Evolutionary conservation across 805 yeast genomes (phyloP).

Genomic region (Kodamaea fukazawae): DNA sequence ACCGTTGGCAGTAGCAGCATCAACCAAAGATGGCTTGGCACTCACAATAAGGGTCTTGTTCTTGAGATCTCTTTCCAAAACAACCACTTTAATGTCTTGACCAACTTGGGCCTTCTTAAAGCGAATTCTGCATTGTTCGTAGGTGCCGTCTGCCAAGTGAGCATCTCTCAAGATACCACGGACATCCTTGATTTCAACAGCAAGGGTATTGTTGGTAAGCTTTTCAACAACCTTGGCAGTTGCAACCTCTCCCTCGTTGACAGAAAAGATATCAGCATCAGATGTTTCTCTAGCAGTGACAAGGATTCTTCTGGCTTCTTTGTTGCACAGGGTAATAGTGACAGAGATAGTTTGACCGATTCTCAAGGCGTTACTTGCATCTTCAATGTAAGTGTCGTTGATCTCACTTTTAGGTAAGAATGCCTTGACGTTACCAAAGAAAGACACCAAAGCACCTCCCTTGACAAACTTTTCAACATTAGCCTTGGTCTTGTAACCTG

Average conservation of each 20-base stretch:
- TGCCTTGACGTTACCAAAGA: constrained; percentile 76
- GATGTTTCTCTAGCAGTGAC: constrained; percentile 74
- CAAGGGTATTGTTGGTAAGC: constrained; percentile 66
- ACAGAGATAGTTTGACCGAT: constrained; percentile 82
- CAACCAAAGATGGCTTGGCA: constrained; percentile 63
- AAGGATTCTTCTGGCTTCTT: constrained; percentile 50
- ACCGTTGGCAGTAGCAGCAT: constrained; percentile 50
- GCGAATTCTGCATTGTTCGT: constrained; percentile 65
- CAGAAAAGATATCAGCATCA: neutral
- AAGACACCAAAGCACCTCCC: constrained; percentile 78
- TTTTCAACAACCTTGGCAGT: constrained; percentile 67
- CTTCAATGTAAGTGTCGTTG: constrained; percentile 79
- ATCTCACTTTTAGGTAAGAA: constrained; percentile 86
- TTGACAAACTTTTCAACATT: constrained; percentile 69
- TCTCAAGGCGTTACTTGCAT: constrained; percentile 74
- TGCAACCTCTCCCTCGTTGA: constrained; percentile 38
- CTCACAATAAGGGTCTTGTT: constrained; percentile 61
- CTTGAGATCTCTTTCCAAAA: constrained; percentile 63
- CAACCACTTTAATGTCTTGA: constrained; percentile 55
- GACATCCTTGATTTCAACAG: constrained; percentile 53
- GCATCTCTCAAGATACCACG: constrained; percentile 73
- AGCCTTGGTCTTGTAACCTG: constrained; percentile 60
- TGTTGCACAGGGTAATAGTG: constrained; percentile 57
- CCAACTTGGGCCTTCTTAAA: constrained; percentile 67
- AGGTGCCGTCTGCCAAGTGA: constrained; percentile 74